These are phyloP conservation scores for Hemerocallis citrina DNA, from an alignment of 106 monocot genomes.

Conservation along the genomic window DNA sequence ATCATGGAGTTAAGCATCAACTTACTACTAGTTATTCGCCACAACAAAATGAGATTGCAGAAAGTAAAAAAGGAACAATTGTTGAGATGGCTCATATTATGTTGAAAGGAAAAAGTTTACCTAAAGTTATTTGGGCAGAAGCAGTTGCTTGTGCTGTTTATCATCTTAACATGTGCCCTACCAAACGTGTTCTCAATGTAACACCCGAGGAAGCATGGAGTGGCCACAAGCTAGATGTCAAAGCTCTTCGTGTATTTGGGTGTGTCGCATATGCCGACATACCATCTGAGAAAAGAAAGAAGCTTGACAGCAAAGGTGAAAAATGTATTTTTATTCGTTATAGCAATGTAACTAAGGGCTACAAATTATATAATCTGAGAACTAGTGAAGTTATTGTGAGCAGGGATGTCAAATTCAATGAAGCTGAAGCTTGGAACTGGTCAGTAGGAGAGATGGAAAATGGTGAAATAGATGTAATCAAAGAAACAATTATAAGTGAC, in stretches of 20 bases:
- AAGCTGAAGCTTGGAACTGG: not conserved
- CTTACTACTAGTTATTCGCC: not conserved
- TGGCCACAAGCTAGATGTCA: not conserved
- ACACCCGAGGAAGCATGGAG: not conserved
- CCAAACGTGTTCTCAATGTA: not conserved
- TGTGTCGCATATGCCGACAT: not conserved
- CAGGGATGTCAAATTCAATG: not conserved
- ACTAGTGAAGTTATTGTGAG: not conserved
- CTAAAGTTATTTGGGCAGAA: conserved; percentile 5
- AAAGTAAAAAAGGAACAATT: conserved; percentile 4
- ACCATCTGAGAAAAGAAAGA: not conserved
- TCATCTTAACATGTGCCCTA: not conserved
- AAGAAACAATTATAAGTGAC: too few species aligned
- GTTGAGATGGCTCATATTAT: not conserved
- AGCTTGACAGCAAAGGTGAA: not conserved
- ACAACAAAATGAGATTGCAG: conserved; percentile 4
- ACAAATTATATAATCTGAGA: not conserved
- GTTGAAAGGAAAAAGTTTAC: not conserved
- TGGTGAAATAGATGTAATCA: not conserved
- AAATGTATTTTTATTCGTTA: not conserved
- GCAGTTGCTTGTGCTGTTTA: not conserved
- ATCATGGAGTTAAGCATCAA: not conserved
- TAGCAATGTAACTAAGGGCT: not conserved
- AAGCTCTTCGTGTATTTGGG: not conserved
- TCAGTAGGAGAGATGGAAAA: not conserved